Conservation (phyloP, 371 early-diverging fungal species). For the Mycotypha africana region DNA sequence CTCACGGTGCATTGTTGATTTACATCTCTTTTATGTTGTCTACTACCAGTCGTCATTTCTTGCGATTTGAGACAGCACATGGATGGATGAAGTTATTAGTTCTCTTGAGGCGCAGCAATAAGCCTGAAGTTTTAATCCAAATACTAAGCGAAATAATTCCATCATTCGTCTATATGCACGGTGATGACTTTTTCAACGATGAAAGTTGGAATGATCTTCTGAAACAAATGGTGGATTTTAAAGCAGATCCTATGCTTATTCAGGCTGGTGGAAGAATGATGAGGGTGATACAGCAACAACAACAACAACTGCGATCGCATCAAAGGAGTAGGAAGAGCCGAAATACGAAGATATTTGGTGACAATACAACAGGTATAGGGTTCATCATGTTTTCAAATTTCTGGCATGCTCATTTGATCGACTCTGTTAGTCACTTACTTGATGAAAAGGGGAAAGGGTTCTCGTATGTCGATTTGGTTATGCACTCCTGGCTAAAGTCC, state of each 20-base stretch:
- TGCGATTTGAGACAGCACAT: conserved; percentile 39
- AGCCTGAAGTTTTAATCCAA: conserved; percentile 26
- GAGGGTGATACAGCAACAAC: conserved; percentile 1
- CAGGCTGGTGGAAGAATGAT: conserved; percentile 10
- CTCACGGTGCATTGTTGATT: conserved; percentile 32
- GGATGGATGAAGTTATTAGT: conserved; percentile 48
- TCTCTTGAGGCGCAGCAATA: conserved; percentile 39
- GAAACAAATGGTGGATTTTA: conserved; percentile 33
- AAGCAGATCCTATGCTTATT: conserved; percentile 39
- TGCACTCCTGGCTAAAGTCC: conserved; percentile 42
- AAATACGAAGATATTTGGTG: no score
- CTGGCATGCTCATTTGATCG: conserved; percentile 38
- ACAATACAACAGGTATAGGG: conserved; percentile 15
- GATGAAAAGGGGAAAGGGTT: conserved; percentile 30
- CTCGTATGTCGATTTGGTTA: conserved; percentile 38
- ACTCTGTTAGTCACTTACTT: conserved; percentile 23
- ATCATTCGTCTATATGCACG: conserved; percentile 45
- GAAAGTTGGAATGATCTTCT: conserved; percentile 26
- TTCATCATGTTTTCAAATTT: conserved; percentile 28
- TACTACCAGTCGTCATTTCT: conserved; percentile 42
- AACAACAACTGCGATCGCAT: neutral
- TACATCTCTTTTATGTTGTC: conserved; percentile 46
- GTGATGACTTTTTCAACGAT: conserved; percentile 47
- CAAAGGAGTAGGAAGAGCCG: no score
- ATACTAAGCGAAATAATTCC: conserved; percentile 36